These are phyloP conservation scores for Candida nonsorbophila DNA, from an alignment of 805 yeast species.

Conservation along the genomic window DNA sequence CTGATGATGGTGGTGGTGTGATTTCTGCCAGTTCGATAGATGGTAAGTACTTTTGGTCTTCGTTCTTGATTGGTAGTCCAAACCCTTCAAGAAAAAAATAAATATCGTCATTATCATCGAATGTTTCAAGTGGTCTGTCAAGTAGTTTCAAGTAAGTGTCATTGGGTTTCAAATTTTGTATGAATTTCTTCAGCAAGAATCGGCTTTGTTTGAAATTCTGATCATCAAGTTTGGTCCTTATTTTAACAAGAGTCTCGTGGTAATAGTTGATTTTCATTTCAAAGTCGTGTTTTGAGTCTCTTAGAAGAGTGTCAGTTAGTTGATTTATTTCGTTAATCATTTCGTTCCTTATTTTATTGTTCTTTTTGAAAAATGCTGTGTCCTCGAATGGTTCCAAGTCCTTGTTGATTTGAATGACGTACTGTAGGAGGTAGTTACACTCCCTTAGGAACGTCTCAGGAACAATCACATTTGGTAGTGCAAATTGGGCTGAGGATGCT, in stretches of 20 bases:
- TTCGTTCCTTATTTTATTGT: constrained; percentile 19
- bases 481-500: constrained; percentile 1
- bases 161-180: constrained; percentile 7
- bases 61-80: constrained; percentile 7
- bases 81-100: constrained; percentile 4
- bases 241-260: constrained; percentile 10
- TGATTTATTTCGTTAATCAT: constrained; percentile 25
- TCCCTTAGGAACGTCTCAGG: constrained; percentile 34
- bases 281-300: constrained; percentile 18
- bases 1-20: no score
- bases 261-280: constrained; percentile 17
- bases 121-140: constrained; percentile 6
- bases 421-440: constrained; percentile 29
- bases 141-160: constrained; percentile 3
- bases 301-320: constrained; percentile 23
- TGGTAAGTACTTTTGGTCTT: no score
- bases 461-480: constrained; percentile 9
- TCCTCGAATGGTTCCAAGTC: constrained; percentile 15
- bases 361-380: constrained; percentile 8
- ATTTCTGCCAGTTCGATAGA: no score
- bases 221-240: constrained; percentile 21
- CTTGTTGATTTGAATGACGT: constrained; percentile 23
- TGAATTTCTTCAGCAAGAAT: constrained; percentile 6
- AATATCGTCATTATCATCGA: constrained; percentile 7
- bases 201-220: constrained; percentile 14